Evolutionary conservation across 768 basidiomycete genomes (phyloP).

Genomic region (Lactarius psammicola): DNA sequence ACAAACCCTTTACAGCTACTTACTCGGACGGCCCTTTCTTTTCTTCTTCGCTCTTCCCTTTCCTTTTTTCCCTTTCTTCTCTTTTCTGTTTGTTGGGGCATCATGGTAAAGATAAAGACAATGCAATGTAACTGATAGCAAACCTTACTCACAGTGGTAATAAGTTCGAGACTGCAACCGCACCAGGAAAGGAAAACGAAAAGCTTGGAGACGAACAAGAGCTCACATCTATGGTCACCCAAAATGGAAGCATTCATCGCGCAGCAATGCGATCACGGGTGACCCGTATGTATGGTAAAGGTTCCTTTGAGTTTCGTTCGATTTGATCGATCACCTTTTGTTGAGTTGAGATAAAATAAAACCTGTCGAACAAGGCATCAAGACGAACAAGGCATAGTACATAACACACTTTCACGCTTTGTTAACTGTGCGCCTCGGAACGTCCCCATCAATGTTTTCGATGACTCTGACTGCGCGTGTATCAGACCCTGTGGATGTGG

Average conservation of each 20-base stretch:
- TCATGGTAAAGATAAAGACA: background rate
- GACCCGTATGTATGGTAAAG: background rate
- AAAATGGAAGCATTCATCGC: background rate
- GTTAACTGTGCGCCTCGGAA: background rate
- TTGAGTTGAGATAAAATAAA: background rate
- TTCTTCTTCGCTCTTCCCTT: background rate
- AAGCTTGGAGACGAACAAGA: background rate
- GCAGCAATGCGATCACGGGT: conserved; percentile 4
- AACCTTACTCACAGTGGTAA: background rate
- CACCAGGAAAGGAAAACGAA: background rate
- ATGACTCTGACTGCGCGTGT: background rate
- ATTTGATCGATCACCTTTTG: conserved; percentile 20
- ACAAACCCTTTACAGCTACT: background rate
- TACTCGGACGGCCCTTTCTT: conserved; percentile 11
- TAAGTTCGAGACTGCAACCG: background rate
- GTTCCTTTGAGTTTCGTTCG: background rate
- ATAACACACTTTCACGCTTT: background rate
- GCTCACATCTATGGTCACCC: background rate
- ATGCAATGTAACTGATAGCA: conserved; percentile 25
- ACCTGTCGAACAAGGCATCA: background rate
- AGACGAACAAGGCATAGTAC: background rate
- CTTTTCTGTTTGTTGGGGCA: background rate
- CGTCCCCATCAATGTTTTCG: background rate
- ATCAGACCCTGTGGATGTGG: background rate
- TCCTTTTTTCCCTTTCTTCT: background rate